Percentiles rank a stretch among this genome's conserved stretches.
These are phyloP conservation scores for Arachis hypogaea DNA, from an alignment of 306 rosid genomes.

Conservation along the genomic window DNA sequence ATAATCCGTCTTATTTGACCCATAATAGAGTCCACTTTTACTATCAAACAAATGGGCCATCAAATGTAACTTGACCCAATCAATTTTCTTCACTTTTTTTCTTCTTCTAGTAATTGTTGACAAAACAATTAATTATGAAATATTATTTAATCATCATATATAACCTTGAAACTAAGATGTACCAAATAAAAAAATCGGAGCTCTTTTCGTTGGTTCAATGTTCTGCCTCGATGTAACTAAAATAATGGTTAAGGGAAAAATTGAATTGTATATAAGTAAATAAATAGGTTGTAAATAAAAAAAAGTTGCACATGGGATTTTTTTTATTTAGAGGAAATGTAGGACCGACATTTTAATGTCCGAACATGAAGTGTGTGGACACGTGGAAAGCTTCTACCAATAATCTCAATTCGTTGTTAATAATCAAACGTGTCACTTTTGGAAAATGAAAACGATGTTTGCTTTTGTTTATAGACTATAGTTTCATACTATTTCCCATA, in stretches of 20 bases:
- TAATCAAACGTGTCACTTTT: slow-evolving; percentile 20
- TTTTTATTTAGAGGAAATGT: slow-evolving; percentile 17
- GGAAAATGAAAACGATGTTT: not conserved
- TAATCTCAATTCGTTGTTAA: slow-evolving; percentile 37
- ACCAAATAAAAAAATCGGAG: not conserved
- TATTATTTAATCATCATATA: not conserved
- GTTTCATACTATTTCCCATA: too few relatives aligned
- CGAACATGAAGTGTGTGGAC: slow-evolving; percentile 48
- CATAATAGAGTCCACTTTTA: slow-evolving; percentile 28
- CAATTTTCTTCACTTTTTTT: not conserved
- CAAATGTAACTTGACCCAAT: not conserved
- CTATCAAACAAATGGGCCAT: not conserved
- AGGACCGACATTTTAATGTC: slow-evolving; percentile 37
- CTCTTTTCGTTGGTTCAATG: not conserved
- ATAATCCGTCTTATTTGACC: slow-evolving; percentile 23
- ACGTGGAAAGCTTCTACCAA: slow-evolving; percentile 46
- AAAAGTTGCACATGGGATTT: not conserved
- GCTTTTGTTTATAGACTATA: slow-evolving; percentile 2
- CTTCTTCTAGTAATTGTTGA: not conserved
- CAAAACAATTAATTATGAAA: too few relatives aligned
- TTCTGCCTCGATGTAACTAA: not conserved
- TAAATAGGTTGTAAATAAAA: not conserved
- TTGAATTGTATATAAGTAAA: not conserved
- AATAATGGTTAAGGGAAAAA: not conserved
- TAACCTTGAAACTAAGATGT: not conserved